Conservation (phyloP, 768 basidiomycete species). For the Aureoboletus auriporus region DNA sequence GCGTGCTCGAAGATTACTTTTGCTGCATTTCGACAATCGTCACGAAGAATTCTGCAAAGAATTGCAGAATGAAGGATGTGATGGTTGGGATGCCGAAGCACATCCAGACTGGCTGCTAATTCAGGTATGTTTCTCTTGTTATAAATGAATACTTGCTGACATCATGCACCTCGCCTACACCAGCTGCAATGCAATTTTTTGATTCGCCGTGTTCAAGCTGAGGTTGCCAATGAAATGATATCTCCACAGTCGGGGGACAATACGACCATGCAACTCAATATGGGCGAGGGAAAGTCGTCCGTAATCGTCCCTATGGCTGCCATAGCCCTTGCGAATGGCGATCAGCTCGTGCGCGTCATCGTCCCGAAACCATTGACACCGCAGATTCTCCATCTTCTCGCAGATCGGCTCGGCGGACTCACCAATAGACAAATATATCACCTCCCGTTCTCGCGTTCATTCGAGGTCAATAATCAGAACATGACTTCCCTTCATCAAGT, state of each 20-base stretch:
- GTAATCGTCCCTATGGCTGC: conserved; percentile 43
- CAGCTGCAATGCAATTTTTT: conserved; percentile 46
- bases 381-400: conserved; percentile 45
- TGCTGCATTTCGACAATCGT: not conserved
- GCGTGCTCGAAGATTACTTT: conserved; percentile 1
- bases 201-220: conserved; percentile 39
- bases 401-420: conserved; percentile 38
- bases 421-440: conserved; percentile 41
- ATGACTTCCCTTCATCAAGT: conserved; percentile 22
- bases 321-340: conserved; percentile 37
- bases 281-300: conserved; percentile 53
- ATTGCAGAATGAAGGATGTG: not conserved
- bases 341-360: conserved; percentile 41
- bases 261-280: conserved; percentile 45
- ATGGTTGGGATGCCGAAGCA: not conserved
- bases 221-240: conserved; percentile 45
- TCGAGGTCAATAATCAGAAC: conserved; percentile 13
- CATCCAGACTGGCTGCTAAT: conserved; percentile 2
- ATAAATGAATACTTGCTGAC: not conserved
- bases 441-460: conserved; percentile 43
- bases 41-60: not conserved
- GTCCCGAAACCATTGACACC: conserved; percentile 40
- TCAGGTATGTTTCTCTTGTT: not conserved
- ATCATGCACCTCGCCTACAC: not conserved
- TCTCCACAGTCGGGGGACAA: conserved; percentile 31